Evolutionary conservation across 257 asterid species (phyloP), one percentile per base, ranked within the genome.

Genomic region (Leonotis leonurus): DNA sequence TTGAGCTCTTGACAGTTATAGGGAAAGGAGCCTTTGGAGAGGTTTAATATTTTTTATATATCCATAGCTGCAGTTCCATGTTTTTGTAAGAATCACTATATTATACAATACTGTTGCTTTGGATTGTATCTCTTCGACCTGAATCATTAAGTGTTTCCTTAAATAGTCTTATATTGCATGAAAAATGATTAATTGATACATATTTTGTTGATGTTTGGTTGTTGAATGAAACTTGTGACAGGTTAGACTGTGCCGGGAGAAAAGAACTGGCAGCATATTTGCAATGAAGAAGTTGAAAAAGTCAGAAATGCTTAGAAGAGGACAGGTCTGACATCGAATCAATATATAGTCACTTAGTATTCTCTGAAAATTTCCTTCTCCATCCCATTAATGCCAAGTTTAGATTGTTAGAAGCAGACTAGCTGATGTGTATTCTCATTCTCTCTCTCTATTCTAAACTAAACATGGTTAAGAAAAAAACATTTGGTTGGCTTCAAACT

Each of bases 21-120:
- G 96, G 96, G 21, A 81, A 89, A 81, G 95, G 97, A 52, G 94
- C 95, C 56, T 89, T 87, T 62, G 97, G 95, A 70, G 97, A 89
- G 97, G 97, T 89, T 76, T 51, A 5, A 24, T 2, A 4, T 1
- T 13, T 49, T 24, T 1, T 27, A 5, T n/a, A 24, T 26, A 51
- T 6, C 36, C 18, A 5, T 25, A 13, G 57, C 35, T 25, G 18
- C 35, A 22, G 18, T 40, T 40, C 10, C 48, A 40, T 40, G 48
- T 14, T 4, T 50, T 12, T 12, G 25, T 48, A 50, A 24, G 18
- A 5, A 11, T 50, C 26, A 24, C 3, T 24, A 9, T 24, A 25
- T 24, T 3, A 45, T 48, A 14, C 9, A 21, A 30, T 21, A 3
- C 55, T 45, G 5, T 20, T 18, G 53, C 30, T 48, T 48, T 48